Percentiles rank a stretch among this genome's conserved stretches.
These are phyloP conservation scores for Penicillium manginii DNA, from an alignment of 495 filamentous ascomycete species.

Conservation along the genomic window DNA sequence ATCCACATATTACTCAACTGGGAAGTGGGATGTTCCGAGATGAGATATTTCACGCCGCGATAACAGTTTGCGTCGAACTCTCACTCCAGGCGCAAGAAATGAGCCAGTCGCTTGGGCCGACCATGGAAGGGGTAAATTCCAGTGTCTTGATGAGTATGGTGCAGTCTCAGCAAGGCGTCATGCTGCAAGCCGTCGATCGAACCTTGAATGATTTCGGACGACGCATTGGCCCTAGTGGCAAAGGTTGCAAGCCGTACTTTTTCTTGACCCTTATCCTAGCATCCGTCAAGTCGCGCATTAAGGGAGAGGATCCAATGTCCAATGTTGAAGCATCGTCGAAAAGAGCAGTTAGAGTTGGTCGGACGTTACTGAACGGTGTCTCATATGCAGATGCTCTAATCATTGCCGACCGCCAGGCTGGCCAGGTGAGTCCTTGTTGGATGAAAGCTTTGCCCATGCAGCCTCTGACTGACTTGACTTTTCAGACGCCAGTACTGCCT, in stretches of 20 bases:
- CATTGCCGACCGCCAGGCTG: conserved; percentile 15
- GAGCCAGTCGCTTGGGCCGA: conserved; percentile 14
- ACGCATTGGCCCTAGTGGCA: conserved; percentile 32
- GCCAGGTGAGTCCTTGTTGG: conserved; percentile 16
- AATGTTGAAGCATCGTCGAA: conserved; percentile 33
- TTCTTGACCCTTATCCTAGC: conserved; percentile 39
- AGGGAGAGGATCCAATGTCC: conserved; percentile 36
- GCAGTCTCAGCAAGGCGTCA: conserved; percentile 40
- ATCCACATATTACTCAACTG: conserved; percentile 39
- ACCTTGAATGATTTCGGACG: conserved; percentile 38
- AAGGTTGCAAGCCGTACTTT: conserved; percentile 40
- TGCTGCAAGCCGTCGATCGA: conserved; percentile 41
- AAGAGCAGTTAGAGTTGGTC: conserved; percentile 28
- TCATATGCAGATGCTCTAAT: conserved; percentile 30
- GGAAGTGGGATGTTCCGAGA: conserved; percentile 44
- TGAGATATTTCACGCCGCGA: conserved; percentile 43
- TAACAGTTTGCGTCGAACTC: conserved; percentile 44
- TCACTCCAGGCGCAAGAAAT: conserved; percentile 39
- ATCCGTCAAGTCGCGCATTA: conserved; percentile 41
- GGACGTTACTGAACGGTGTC: conserved; percentile 29
- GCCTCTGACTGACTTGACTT: not conserved
- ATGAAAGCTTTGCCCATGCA: not conserved
- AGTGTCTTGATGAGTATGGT: conserved; percentile 40
- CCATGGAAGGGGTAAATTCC: conserved; percentile 26
- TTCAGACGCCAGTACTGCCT: conserved; percentile 10